Percentiles rank a stretch among this genome's conserved stretches.
Evolutionary conservation across 768 basidiomycete genomes (phyloP).

Genomic region (Podaxis pistillaris): DNA sequence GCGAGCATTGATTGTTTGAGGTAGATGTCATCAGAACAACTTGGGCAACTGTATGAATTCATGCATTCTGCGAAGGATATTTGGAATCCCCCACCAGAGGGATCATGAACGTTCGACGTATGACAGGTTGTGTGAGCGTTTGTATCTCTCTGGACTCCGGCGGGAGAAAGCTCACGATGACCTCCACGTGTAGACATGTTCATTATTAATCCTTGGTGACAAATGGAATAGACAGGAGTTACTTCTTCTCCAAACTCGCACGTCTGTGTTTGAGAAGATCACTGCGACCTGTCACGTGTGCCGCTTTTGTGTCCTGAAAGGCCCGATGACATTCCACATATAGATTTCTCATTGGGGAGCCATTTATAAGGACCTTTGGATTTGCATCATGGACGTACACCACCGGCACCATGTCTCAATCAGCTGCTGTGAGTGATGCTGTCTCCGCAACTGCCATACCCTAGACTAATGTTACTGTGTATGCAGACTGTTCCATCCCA

Average conservation of each 20-base stretch:
- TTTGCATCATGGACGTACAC: neutral
- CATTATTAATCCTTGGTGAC: conserved; percentile 1
- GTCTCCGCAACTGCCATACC: neutral
- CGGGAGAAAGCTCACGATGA: conserved; percentile 13
- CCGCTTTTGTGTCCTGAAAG: neutral
- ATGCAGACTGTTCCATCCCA: conserved; percentile 40
- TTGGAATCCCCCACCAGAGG: conserved; percentile 61
- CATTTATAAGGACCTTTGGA: neutral
- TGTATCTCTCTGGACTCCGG: neutral
- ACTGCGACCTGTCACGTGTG: neutral
- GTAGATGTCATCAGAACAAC: conserved; percentile 87
- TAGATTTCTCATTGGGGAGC: neutral
- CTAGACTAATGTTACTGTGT: neutral
- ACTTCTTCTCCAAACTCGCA: neutral
- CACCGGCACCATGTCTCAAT: conserved; percentile 13
- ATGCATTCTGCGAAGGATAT: conserved; percentile 89
- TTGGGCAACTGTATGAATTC: conserved; percentile 92
- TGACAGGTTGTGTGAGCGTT: conserved; percentile 14
- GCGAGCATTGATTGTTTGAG: neutral
- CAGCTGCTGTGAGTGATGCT: conserved; percentile 4
- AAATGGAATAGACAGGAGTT: conserved; percentile 11
- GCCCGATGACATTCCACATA: neutral
- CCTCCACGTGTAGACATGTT: conserved; percentile 1
- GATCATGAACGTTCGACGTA: conserved; percentile 10
- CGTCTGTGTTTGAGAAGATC: neutral